These are phyloP conservation scores for Stephanodiscus minutulus DNA, from an alignment of 108 stramenopile species.

Conservation along the genomic window DNA sequence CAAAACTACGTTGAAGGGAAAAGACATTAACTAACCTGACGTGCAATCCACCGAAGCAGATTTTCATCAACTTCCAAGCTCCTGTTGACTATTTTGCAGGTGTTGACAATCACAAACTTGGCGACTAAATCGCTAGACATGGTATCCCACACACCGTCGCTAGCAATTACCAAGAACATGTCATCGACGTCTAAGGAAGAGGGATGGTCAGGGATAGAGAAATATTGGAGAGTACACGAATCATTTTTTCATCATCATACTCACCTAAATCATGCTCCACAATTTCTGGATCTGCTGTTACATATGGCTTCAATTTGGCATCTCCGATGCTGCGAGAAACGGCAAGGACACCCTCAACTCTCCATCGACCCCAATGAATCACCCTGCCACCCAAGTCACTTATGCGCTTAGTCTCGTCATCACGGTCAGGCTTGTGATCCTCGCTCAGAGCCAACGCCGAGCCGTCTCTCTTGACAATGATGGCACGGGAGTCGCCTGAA, in stretches of 20 bases:
- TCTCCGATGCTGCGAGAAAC: slow-evolving; percentile 96
- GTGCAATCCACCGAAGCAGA: slow-evolving; percentile 82
- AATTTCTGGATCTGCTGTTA: slow-evolving; percentile 84
- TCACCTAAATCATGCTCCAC: slow-evolving; percentile 75
- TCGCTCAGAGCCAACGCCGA: slow-evolving; percentile 73
- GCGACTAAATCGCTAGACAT: slow-evolving; percentile 86
- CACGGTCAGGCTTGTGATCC: slow-evolving; percentile 95
- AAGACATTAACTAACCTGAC: slow-evolving; percentile 42
- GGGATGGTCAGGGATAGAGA: background rate
- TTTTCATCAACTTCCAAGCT: slow-evolving; percentile 67
- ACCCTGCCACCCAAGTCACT: slow-evolving; percentile 88
- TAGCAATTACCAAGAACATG: slow-evolving; percentile 86
- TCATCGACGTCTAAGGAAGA: slow-evolving; percentile 66
- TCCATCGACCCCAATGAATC: slow-evolving; percentile 92
- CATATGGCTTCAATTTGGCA: slow-evolving; percentile 86
- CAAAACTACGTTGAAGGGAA: background rate
- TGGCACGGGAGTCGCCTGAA: slow-evolving; percentile 95
- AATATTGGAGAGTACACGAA: background rate
- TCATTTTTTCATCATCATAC: background rate
- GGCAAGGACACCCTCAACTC: slow-evolving; percentile 95
- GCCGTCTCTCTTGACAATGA: slow-evolving; percentile 87
- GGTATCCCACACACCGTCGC: slow-evolving; percentile 91
- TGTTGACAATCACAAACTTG: slow-evolving; percentile 82
- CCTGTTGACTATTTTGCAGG: slow-evolving; percentile 83
- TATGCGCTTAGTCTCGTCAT: slow-evolving; percentile 89